Conservation (phyloP, 495 filamentous ascomycete genomes). For the Entonaema liquescens region DNA sequence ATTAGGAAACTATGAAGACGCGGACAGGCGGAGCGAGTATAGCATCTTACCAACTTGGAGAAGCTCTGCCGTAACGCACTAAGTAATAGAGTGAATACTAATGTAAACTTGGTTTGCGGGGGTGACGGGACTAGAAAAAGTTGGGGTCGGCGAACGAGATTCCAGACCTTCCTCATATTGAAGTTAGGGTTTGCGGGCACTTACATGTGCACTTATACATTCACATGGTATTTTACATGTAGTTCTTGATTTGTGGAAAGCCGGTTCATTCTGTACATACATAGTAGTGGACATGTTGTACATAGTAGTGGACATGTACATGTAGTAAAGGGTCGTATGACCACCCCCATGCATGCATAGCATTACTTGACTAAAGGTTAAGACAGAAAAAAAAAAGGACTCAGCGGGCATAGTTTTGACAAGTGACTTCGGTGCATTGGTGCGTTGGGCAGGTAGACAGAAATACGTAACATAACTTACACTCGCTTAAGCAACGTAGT, state of each 20-base stretch:
- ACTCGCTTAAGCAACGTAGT: constrained; percentile 7
- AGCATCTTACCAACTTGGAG: constrained; percentile 15
- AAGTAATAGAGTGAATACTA: constrained; percentile 8
- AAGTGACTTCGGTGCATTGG: constrained; percentile 1
- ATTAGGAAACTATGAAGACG: constrained; percentile 20
- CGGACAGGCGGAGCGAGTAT: constrained; percentile 35
- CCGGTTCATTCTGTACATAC: background rate
- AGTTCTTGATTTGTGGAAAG: background rate
- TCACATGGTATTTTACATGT: background rate
- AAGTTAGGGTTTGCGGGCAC: background rate
- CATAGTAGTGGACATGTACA: too few species aligned
- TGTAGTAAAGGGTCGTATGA: background rate
- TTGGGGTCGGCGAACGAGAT: constrained; percentile 10
- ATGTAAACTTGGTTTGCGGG: constrained; percentile 8
- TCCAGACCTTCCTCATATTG: constrained; percentile 10
- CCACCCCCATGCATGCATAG: background rate
- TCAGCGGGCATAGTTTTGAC: background rate
- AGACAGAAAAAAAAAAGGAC: background rate
- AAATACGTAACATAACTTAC: constrained; percentile 1
- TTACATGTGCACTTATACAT: background rate
- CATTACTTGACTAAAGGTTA: constrained; percentile 2
- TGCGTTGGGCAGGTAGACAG: constrained; percentile 1
- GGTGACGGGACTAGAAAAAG: background rate
- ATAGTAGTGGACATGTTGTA: too few species aligned
- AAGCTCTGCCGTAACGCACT: constrained; percentile 15